phyloP scores from a whole-genome alignment of 2,329 filamentous ascomycete genomes.

The Monilinia aucupariae region DNA sequence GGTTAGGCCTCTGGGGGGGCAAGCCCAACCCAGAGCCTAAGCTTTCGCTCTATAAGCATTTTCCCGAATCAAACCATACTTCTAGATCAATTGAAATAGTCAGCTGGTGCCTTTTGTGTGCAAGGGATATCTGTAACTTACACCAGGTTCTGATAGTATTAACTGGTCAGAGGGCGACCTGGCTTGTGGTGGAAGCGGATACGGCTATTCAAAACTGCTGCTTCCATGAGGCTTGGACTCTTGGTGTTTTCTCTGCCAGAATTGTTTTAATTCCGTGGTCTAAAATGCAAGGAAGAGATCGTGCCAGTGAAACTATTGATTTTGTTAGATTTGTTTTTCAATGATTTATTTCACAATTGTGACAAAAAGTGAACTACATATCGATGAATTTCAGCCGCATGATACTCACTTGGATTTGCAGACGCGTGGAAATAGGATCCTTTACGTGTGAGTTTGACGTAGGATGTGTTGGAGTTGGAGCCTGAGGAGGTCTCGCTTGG shows the following conservation, averaged over 20 bases:
- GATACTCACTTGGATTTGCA: too few species aligned
- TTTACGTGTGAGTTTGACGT: not conserved
- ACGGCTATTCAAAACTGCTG: too few species aligned
- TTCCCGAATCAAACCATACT: not conserved
- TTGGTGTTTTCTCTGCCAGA: too few species aligned
- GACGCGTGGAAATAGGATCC: not conserved
- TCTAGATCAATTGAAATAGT: not conserved
- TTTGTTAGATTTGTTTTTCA: not conserved
- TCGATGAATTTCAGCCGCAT: too few species aligned
- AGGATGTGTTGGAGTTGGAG: conserved; percentile 4
- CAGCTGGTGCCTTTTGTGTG: not conserved
- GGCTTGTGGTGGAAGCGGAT: too few species aligned
- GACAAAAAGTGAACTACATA: not conserved
- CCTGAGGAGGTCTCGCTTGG: not conserved
- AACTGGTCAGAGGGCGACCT: too few species aligned
- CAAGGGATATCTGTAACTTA: not conserved
- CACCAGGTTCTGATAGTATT: too few species aligned
- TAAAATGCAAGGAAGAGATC: too few species aligned
- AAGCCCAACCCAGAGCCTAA: not conserved
- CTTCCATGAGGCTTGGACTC: too few species aligned
- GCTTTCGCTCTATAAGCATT: not conserved
- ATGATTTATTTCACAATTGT: not conserved
- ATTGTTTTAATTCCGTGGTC: too few species aligned
- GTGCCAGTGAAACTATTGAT: not conserved
- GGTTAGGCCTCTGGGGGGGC: too few species aligned